Conservation (phyloP, 2,329 filamentous ascomycete genomes). For the Calonectria crousiana region DNA sequence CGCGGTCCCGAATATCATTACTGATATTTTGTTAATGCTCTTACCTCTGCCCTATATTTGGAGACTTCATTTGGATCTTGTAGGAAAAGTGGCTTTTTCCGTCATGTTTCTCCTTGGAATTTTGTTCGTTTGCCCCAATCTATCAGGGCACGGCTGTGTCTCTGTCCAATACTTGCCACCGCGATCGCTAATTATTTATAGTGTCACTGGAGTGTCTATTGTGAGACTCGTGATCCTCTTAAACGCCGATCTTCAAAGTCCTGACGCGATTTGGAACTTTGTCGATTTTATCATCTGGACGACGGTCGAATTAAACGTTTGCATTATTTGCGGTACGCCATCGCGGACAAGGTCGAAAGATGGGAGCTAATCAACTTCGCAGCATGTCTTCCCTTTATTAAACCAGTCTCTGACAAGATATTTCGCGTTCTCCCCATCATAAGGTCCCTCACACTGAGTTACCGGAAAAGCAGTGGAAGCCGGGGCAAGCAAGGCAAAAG, state of each 20-base stretch:
- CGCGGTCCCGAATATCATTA: slow-evolving; percentile 44
- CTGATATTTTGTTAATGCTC: slow-evolving; percentile 43
- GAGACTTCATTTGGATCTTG: slow-evolving; percentile 38
- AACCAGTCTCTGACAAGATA: slow-evolving; percentile 3
- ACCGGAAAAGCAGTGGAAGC: neutral
- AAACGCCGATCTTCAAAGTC: slow-evolving; percentile 28
- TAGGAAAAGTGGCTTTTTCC: slow-evolving; percentile 40
- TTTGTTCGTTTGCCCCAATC: neutral
- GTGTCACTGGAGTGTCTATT: slow-evolving; percentile 11
- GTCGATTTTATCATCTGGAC: slow-evolving; percentile 38
- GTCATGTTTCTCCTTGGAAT: slow-evolving; percentile 9
- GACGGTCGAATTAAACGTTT: slow-evolving; percentile 39
- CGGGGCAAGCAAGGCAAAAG: neutral
- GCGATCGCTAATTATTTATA: neutral
- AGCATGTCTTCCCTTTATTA: slow-evolving; percentile 13
- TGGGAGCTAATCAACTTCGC: neutral
- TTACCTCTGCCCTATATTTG: slow-evolving; percentile 46
- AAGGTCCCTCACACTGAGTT: neutral
- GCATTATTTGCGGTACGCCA: slow-evolving; percentile 40
- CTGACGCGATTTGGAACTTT: slow-evolving; percentile 45
- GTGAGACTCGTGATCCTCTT: neutral
- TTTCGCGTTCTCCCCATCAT: neutral
- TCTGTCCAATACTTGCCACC: neutral
- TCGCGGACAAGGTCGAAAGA: rapidly evolving
- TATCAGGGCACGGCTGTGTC: neutral